These are phyloP conservation scores for Eimeria praecox DNA, from an alignment of 169 alveolate species.

Conservation along the genomic window DNA sequence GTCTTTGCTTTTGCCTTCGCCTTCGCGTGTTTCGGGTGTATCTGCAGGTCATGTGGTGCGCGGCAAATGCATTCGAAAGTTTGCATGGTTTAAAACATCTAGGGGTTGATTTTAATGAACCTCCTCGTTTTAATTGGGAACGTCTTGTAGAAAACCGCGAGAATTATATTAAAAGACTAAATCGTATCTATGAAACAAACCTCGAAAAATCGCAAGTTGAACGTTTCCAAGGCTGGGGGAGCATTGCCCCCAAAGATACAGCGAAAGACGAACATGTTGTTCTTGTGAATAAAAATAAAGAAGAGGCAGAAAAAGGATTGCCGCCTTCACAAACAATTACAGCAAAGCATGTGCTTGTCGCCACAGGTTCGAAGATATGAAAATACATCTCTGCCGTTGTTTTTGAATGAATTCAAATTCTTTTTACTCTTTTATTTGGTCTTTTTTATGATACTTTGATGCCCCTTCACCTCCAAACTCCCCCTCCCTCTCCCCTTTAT, in stretches of 20 bases:
- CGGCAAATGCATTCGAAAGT: constrained; percentile 89
- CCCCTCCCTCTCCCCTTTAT: not conserved
- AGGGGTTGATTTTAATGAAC: constrained; percentile 84
- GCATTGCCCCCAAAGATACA: constrained; percentile 61
- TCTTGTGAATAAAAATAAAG: not conserved
- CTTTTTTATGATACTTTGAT: no score
- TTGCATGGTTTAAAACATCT: constrained; percentile 86
- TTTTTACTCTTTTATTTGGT: not conserved
- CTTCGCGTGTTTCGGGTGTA: constrained; percentile 6
- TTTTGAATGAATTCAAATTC: not conserved
- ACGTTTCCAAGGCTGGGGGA: constrained; percentile 85
- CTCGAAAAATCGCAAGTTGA: constrained; percentile 84
- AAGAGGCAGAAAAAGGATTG: not conserved
- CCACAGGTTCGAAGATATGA: constrained; percentile 65
- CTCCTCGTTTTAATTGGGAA: constrained; percentile 82
- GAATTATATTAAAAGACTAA: constrained; percentile 88
- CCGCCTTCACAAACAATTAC: constrained; percentile 80
- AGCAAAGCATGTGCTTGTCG: constrained; percentile 79
- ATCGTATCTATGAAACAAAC: constrained; percentile 89
- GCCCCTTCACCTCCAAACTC: not conserved
- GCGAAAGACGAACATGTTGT: not conserved
- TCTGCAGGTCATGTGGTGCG: constrained; percentile 90
- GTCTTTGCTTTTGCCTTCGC: not conserved
- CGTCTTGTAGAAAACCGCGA: constrained; percentile 88
- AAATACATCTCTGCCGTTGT: no score